These are phyloP conservation scores for Termitomyces sp. DNA, from an alignment of 768 basidiomycete species.

Conservation along the genomic window DNA sequence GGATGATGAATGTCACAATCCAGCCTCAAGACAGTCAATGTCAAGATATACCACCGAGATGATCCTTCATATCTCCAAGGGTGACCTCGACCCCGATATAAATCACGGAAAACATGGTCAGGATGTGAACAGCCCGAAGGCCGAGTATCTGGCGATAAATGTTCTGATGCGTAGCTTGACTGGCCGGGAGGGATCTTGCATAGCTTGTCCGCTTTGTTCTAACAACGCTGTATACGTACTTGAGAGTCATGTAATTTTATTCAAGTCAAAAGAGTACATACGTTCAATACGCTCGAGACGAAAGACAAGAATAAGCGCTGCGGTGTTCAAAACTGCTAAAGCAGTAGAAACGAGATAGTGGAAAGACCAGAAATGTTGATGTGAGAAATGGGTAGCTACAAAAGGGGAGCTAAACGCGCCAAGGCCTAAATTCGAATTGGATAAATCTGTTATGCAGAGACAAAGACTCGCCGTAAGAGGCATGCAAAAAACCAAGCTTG, in stretches of 20 bases:
- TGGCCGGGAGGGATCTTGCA: constrained; percentile 12
- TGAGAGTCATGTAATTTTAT: too few relatives aligned
- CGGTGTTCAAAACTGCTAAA: constrained; percentile 36
- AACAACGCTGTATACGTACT: constrained; percentile 11
- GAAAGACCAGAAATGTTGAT: constrained; percentile 47
- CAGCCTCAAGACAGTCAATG: constrained; percentile 28
- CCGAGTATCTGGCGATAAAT: too few relatives aligned
- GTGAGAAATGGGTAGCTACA: constrained; percentile 59
- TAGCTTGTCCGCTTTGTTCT: constrained; percentile 20
- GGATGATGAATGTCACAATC: constrained; percentile 44
- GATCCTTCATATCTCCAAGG: constrained; percentile 40
- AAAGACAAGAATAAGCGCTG: constrained; percentile 19
- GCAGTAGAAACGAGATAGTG: constrained; percentile 56
- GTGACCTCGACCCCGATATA: constrained; percentile 52
- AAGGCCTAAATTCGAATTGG: constrained; percentile 13
- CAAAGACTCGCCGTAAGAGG: constrained; percentile 33
- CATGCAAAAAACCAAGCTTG: constrained; percentile 51
- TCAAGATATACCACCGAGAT: neutral
- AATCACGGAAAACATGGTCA: constrained; percentile 38
- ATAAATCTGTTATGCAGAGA: neutral
- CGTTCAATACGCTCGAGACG: constrained; percentile 23
- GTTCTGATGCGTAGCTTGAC: constrained; percentile 15
- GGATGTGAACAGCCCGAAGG: too few relatives aligned
- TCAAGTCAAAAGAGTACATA: constrained; percentile 7
- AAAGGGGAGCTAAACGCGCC: constrained; percentile 55